A percentile compares a stretch with the other conserved stretches of the same genome.
Conservation (phyloP, 345 rosid species). For the Dipteronia dyeriana region DNA sequence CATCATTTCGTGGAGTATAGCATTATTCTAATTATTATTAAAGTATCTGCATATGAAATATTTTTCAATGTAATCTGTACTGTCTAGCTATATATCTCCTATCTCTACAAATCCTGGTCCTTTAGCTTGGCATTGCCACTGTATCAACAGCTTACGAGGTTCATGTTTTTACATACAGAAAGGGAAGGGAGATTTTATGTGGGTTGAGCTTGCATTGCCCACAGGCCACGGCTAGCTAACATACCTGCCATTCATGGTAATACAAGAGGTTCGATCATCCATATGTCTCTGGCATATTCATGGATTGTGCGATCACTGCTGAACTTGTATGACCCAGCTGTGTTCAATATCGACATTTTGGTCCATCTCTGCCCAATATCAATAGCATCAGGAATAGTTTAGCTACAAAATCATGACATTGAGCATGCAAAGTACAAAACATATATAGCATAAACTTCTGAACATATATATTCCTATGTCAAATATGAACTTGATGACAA, state of each 20-base stretch:
- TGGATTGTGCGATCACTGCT: conserved; percentile 62
- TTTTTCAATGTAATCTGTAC: neutral
- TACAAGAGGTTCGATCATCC: conserved; percentile 47
- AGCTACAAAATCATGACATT: neutral
- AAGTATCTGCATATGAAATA: neutral
- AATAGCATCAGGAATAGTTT: neutral
- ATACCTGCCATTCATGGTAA: conserved; percentile 33
- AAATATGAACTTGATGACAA: no score
- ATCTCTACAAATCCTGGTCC: neutral
- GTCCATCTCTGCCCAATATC: conserved; percentile 49
- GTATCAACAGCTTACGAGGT: neutral
- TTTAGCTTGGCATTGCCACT: neutral
- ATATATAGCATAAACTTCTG: neutral
- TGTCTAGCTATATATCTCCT: neutral
- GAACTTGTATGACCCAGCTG: conserved; percentile 62
- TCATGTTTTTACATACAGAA: neutral
- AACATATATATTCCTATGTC: no score
- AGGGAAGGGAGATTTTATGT: neutral
- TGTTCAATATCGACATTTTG: conserved; percentile 61
- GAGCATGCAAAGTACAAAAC: neutral
- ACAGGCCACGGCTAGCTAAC: no score
- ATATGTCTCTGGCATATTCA: conserved; percentile 60
- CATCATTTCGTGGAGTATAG: no score
- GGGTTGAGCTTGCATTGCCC: conserved; percentile 10
- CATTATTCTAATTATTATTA: neutral